Base-by-base conservation (phyloP, 805 yeast genomes). In the Candida oleophila region DNA sequence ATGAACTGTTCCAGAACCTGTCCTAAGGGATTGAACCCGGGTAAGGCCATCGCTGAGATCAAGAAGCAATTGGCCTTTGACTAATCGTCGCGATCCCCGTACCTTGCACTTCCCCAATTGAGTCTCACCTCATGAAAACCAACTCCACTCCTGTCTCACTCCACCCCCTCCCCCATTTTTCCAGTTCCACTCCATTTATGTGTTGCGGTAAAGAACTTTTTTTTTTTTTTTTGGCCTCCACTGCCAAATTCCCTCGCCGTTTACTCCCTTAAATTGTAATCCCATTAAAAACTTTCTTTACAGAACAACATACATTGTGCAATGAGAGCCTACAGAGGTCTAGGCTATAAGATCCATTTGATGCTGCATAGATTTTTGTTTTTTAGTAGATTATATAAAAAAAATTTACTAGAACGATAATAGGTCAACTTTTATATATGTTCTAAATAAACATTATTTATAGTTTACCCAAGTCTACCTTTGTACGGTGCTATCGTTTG, bases 1-100 rank as follows among this genome's bases (percentile, higher is more conserved):
- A 88, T 94, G 97, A 94, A 94, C 82, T 94, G 99, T 82, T 81
- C 99, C 44, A 85, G 82, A 67, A 94, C 99, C 48, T 94, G 99
- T 78, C 99, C 99, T 59, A 87, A 94, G 84, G 97, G 97, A 54
- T 81, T 94, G 76, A 94, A 94, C 74, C 99, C 99, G 41, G 99
- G 98, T 75, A 78, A 68, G 61, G 98, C 99, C 49, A 94, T 94
- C 73, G 98, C 98, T 54, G 90, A 89, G 73, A 90, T 94, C 72
- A 94, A 94, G 81, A 91, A 89, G 77, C 83, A 83, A 64, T 80
- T 94, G 80, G 94, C 97, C 44, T 79, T 87, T 61, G 89, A 81
- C 57, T 84, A 75, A 25, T 5, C 9, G n/a, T n/a, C n/a, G n/a
- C n/a, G n/a, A n/a, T n/a, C n/a, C n/a, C n/a, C n/a, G n/a, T n/a